Evolutionary conservation across 352 stramenopile species (phyloP).

Genomic region (Phytopythium mirpurense): DNA sequence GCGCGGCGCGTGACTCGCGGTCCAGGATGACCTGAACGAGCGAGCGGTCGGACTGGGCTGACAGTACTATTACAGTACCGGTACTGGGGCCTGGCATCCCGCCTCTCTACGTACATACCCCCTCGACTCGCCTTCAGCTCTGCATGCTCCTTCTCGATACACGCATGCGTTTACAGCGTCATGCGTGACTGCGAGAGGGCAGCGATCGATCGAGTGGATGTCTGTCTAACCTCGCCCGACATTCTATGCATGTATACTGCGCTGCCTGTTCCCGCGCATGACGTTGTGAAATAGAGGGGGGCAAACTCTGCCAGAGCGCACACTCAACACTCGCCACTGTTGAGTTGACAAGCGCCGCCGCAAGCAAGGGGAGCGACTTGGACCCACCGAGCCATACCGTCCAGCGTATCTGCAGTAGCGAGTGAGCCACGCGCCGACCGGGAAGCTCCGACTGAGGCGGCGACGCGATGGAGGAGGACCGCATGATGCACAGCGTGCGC

Average conservation of each 20-base stretch:
- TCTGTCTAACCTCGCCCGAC: conserved; percentile 2
- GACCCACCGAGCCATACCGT: too few species aligned
- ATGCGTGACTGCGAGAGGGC: neutral
- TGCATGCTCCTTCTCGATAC: neutral
- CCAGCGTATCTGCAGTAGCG: too few species aligned
- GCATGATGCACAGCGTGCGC: conserved; percentile 21
- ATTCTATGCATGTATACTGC: conserved; percentile 5
- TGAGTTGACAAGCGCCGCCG: too few species aligned
- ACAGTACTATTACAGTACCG: too few species aligned
- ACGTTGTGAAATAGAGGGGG: neutral
- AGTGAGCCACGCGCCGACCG: neutral
- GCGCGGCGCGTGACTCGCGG: neutral
- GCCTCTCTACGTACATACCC: too few species aligned
- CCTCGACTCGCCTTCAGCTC: too few species aligned
- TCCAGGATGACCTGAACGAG: neutral
- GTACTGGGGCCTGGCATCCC: neutral
- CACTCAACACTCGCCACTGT: too few species aligned
- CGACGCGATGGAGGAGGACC: conserved; percentile 8
- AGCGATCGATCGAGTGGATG: neutral
- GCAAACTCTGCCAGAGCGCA: neutral
- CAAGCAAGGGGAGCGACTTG: too few species aligned
- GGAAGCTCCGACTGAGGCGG: neutral
- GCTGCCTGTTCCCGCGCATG: neutral
- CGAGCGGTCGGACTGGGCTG: neutral
- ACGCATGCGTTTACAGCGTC: neutral